Evolutionary conservation across 768 basidiomycete genomes (phyloP).

Genomic region (Exsudoporus frostii): DNA sequence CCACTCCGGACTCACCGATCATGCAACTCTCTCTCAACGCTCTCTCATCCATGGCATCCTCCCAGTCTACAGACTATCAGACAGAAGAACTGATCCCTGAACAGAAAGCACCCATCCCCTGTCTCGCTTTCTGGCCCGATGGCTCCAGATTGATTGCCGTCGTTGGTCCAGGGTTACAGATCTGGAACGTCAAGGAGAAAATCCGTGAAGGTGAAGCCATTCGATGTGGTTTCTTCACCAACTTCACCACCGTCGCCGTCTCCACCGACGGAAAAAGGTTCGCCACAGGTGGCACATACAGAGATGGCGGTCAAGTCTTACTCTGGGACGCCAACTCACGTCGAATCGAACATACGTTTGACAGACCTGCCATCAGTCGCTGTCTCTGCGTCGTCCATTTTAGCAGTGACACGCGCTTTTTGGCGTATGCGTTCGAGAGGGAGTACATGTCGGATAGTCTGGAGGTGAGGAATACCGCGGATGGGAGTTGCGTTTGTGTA

Average conservation of each 20-base stretch:
- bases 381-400: constrained; percentile 25
- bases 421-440: constrained; percentile 21
- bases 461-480: constrained; percentile 13
- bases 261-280: constrained; percentile 25
- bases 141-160: constrained; percentile 23
- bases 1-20: neutral
- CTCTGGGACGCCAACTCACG: constrained; percentile 23
- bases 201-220: constrained; percentile 20
- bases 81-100: constrained; percentile 18
- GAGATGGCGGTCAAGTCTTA: constrained; percentile 22
- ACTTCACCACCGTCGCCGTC: constrained; percentile 24
- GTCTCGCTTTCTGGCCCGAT: constrained; percentile 26
- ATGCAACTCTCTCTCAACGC: constrained; percentile 5
- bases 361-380: constrained; percentile 21
- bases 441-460: constrained; percentile 26
- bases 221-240: constrained; percentile 25
- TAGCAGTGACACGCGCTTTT: constrained; percentile 16
- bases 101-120: constrained; percentile 14
- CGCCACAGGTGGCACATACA: constrained; percentile 23
- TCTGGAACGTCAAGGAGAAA: constrained; percentile 24
- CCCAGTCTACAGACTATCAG: constrained; percentile 3
- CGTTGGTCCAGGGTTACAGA: constrained; percentile 25
- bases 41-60: constrained; percentile 13
- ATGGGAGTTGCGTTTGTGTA: constrained; percentile 13
- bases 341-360: constrained; percentile 24